Conservation (phyloP, 352 stramenopile species). For the Pythium plurisporium region DNA sequence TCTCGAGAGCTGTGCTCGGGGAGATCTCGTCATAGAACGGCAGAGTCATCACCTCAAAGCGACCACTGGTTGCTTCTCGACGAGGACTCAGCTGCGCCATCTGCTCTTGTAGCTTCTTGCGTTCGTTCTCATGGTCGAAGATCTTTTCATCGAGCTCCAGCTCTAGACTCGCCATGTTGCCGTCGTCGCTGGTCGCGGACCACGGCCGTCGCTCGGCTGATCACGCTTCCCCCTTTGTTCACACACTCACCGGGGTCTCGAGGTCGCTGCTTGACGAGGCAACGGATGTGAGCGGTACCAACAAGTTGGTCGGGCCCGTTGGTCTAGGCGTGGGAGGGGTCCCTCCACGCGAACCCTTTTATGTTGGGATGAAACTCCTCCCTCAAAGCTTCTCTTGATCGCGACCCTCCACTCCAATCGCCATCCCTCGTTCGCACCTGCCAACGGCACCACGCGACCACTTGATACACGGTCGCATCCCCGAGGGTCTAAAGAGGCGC, state of each 20-base stretch:
- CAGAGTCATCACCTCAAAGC: slow-evolving; percentile 32
- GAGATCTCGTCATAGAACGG: slow-evolving; percentile 55
- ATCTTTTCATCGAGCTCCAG: slow-evolving; percentile 35
- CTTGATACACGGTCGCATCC: neutral
- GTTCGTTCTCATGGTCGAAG: slow-evolving; percentile 25
- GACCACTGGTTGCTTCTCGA: slow-evolving; percentile 16
- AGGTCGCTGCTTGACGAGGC: too few species aligned
- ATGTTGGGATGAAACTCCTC: too few species aligned
- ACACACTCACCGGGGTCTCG: too few species aligned
- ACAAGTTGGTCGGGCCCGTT: too few species aligned
- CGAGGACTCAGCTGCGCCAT: slow-evolving; percentile 42
- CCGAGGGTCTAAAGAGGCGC: too few species aligned
- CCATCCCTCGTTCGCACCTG: neutral
- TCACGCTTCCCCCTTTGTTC: neutral
- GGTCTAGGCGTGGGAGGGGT: too few species aligned
- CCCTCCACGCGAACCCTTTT: too few species aligned
- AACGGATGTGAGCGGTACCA: too few species aligned
- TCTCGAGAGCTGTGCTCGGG: slow-evolving; percentile 33
- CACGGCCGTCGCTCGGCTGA: too few species aligned
- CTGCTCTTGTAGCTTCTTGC: slow-evolving; percentile 26
- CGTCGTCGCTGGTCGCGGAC: too few species aligned
- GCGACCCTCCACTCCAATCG: neutral
- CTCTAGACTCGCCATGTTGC: slow-evolving; percentile 21
- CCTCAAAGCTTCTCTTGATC: neutral
- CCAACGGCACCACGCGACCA: neutral